These are phyloP conservation scores for Tetrahymena elliotti DNA, from an alignment of 73 alveolate genomes.

Conservation along the genomic window DNA sequence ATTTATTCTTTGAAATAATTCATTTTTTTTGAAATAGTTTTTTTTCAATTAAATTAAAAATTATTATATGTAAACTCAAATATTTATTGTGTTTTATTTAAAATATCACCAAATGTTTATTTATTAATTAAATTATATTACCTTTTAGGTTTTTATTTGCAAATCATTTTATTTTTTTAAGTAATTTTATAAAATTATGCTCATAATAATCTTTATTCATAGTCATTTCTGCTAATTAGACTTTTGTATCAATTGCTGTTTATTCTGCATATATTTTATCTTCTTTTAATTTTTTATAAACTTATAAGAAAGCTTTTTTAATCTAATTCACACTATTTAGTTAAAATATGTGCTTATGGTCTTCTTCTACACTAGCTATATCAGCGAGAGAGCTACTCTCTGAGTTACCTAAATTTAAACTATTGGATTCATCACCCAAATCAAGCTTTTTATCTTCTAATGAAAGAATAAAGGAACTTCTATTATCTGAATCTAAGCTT, in stretches of 20 bases:
- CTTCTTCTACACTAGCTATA: background rate
- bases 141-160: background rate
- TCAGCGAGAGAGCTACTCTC: background rate
- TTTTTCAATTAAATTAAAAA: no score
- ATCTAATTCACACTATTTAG: background rate
- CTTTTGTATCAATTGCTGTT: background rate
- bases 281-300: background rate
- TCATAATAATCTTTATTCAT: background rate
- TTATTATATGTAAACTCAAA: no score
- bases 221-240: background rate
- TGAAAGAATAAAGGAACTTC: background rate
- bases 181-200: background rate
- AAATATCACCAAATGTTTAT: no score
- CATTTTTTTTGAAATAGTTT: no score
- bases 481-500: background rate
- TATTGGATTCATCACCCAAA: background rate
- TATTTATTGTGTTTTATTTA: no score
- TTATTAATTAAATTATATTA: no score
- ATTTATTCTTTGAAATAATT: no score
- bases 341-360: background rate
- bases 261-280: background rate
- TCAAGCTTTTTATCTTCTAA: background rate
- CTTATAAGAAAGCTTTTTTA: background rate
- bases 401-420: background rate
- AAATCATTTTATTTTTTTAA: background rate